phyloP scores from a whole-genome alignment of 495 filamentous ascomycete species.

The Xylaria acuta region DNA sequence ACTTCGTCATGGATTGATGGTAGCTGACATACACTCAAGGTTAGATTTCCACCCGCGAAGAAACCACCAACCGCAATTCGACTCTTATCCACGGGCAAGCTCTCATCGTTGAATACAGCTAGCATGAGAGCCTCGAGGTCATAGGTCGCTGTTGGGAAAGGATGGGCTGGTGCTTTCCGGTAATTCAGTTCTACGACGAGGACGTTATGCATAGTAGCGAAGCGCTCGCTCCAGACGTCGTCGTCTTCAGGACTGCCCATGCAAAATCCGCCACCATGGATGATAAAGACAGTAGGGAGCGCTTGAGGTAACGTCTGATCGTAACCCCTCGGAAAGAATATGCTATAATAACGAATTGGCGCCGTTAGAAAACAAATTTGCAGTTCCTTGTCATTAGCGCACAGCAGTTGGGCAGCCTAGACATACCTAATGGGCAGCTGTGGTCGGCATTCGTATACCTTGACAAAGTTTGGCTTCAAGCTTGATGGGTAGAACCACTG shows the following conservation, averaged over 20 bases:
- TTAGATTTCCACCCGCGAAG: constrained; percentile 32
- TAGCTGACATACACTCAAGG: constrained; percentile 40
- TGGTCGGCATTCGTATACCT: constrained; percentile 2
- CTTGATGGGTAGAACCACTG: constrained; percentile 31
- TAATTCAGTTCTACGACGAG: background rate
- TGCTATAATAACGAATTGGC: background rate
- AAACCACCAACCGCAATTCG: background rate
- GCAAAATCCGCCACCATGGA: constrained; percentile 52
- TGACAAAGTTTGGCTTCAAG: background rate
- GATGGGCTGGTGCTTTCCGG: background rate
- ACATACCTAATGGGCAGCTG: background rate
- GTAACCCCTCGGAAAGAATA: constrained; percentile 46
- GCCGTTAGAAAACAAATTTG: background rate
- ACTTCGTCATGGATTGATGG: constrained; percentile 31
- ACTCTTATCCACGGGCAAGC: background rate
- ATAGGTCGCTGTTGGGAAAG: background rate
- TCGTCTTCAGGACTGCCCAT: constrained; percentile 32
- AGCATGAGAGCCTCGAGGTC: background rate
- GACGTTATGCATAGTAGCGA: background rate
- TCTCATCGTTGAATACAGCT: background rate
- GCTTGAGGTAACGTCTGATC: constrained; percentile 28
- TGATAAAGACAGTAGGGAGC: constrained; percentile 45
- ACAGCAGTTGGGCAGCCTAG: background rate
- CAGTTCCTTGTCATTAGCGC: background rate
- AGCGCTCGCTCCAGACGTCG: constrained; percentile 33